Conservation (phyloP, 2,329 filamentous ascomycete species). For the Sclerotinia sclerotiorum region DNA sequence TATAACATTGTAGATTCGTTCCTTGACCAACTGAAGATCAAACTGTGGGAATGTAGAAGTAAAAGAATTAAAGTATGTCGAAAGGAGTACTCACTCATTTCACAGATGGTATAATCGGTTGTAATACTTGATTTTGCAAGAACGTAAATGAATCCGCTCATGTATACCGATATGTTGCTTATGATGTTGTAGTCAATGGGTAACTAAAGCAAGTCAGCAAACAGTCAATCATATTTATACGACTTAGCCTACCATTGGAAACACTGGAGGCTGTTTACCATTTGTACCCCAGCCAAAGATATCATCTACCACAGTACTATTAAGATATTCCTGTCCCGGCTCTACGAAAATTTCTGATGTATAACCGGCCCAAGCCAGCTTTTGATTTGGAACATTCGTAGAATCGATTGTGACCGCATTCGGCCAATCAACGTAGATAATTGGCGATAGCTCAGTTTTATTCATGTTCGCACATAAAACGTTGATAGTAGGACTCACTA, state of each 20-base stretch:
- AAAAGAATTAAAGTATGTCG: background rate
- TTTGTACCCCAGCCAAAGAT: slow-evolving; percentile 66
- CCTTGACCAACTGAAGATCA: no score
- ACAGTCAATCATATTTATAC: background rate
- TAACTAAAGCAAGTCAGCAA: slow-evolving; percentile 41
- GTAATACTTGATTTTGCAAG: slow-evolving; percentile 52
- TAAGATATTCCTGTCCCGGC: slow-evolving; percentile 47
- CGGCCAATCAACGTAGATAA: slow-evolving; percentile 65
- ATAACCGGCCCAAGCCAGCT: slow-evolving; percentile 43
- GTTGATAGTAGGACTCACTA: slow-evolving; percentile 69
- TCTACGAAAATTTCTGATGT: slow-evolving; percentile 42
- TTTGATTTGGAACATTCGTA: slow-evolving; percentile 43
- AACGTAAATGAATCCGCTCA: slow-evolving; percentile 62
- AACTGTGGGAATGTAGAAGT: background rate
- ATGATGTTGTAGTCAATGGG: slow-evolving; percentile 68
- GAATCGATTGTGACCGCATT: slow-evolving; percentile 39
- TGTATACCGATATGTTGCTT: slow-evolving; percentile 51
- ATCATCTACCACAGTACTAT: slow-evolving; percentile 63
- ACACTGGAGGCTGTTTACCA: slow-evolving; percentile 53
- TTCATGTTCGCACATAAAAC: slow-evolving; percentile 71
- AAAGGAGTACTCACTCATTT: slow-evolving; percentile 44
- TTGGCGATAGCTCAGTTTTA: slow-evolving; percentile 56
- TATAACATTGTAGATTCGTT: background rate
- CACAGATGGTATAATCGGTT: slow-evolving; percentile 64
- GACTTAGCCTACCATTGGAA: slow-evolving; percentile 42